Percentiles rank a stretch among this genome's conserved stretches.
These are phyloP conservation scores for Hypoxylon sp. DNA, from an alignment of 2,329 filamentous ascomycete species.

Conservation along the genomic window DNA sequence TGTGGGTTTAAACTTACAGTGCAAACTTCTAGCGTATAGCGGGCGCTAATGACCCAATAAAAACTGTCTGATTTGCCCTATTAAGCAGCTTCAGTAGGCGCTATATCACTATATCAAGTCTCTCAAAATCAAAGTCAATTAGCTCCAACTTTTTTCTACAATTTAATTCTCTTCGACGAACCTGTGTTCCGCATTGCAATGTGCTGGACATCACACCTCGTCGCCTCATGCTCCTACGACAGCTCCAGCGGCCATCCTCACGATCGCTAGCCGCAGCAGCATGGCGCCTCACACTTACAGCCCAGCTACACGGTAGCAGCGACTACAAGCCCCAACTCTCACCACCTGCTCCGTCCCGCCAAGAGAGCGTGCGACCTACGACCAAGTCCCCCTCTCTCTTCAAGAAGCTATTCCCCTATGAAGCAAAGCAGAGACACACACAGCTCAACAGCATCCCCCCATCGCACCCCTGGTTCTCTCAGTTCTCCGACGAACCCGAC, in stretches of 20 bases:
- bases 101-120: conserved; percentile 18
- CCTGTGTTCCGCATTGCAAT: conserved; percentile 45
- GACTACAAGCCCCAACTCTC: conserved; percentile 6
- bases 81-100: not conserved
- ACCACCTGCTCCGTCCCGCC: conserved; percentile 14
- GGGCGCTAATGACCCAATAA: conserved; percentile 9
- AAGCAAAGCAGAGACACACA: conserved; percentile 53
- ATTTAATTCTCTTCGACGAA: conserved; percentile 18
- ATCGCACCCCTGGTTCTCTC: conserved; percentile 46
- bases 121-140: conserved; percentile 11
- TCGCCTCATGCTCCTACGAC: conserved; percentile 56
- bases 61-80: conserved; percentile 5
- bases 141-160: conserved; percentile 24
- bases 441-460: conserved; percentile 17
- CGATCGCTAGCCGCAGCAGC: conserved; percentile 53
- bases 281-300: conserved; percentile 48
- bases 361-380: conserved; percentile 13
- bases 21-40: not conserved
- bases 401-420: conserved; percentile 70
- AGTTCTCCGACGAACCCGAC: conserved; percentile 26
- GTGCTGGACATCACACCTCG: conserved; percentile 49
- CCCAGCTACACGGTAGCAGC: conserved; percentile 46
- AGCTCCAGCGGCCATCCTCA: conserved; percentile 53
- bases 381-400: conserved; percentile 55
- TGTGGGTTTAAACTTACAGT: conserved; percentile 38